These are phyloP conservation scores for Colletotrichum higginsianum DNA, from an alignment of 2,329 filamentous ascomycete genomes.

Conservation along the genomic window DNA sequence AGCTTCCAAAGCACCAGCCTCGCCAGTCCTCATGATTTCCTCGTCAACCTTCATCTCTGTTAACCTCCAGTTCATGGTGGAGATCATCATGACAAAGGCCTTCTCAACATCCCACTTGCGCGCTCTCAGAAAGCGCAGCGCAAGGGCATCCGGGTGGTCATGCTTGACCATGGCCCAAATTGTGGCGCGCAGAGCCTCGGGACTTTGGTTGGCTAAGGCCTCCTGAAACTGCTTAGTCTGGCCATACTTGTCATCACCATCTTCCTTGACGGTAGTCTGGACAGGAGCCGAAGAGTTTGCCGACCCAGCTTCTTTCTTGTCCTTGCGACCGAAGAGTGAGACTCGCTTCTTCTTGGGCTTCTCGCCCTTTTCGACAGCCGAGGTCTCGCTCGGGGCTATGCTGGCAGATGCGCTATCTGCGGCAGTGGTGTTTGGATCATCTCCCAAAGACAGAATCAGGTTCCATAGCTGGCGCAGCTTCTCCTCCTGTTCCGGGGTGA, in stretches of 20 bases:
- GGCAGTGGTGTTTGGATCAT: constrained; percentile 45
- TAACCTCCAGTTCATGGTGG: constrained; percentile 92
- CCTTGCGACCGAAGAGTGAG: constrained; percentile 76
- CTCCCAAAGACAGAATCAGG: constrained; percentile 76
- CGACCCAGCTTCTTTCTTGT: constrained; percentile 66
- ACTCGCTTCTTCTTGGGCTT: constrained; percentile 84
- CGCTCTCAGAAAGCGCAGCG: constrained; percentile 88
- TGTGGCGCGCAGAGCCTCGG: constrained; percentile 83
- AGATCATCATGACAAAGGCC: constrained; percentile 93
- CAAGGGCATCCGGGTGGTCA: constrained; percentile 89
- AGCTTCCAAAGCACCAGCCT: constrained; percentile 75
- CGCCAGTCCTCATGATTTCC: constrained; percentile 85
- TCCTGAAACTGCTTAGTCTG: constrained; percentile 89
- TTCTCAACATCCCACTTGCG: constrained; percentile 96
- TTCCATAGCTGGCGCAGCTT: constrained; percentile 93
- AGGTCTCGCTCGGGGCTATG: constrained; percentile 47
- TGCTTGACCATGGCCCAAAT: constrained; percentile 97
- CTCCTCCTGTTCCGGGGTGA: constrained; percentile 90
- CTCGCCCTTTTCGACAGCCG: constrained; percentile 53
- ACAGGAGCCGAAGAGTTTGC: constrained; percentile 51
- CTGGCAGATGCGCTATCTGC: constrained; percentile 47
- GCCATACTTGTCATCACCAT: constrained; percentile 91
- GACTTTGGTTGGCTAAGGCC: constrained; percentile 81
- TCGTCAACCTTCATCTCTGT: constrained; percentile 90
- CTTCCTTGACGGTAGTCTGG: constrained; percentile 58